A percentile compares a stretch with the other conserved stretches of the same genome.
phyloP scores from a whole-genome alignment of 2,329 filamentous ascomycete genomes.

The Madurella mycetomatis region DNA sequence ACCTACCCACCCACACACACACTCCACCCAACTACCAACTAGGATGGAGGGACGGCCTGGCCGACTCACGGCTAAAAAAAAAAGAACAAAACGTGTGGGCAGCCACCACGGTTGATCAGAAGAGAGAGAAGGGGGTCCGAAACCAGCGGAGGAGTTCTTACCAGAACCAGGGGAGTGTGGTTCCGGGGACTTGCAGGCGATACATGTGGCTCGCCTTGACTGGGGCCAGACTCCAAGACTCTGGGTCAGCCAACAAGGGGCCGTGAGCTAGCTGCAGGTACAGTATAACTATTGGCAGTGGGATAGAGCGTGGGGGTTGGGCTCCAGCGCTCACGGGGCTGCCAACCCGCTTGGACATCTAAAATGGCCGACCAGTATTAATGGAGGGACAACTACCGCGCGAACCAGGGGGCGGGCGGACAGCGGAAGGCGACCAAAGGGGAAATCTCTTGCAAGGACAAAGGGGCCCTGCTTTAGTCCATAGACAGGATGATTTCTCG shows the following conservation, averaged over 20 bases:
- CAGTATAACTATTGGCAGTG: no score
- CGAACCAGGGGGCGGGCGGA: conserved; percentile 1
- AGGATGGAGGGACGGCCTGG: conserved; percentile 1
- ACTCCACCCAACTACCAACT: not conserved
- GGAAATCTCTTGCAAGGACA: not conserved
- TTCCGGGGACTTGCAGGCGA: conserved; percentile 13
- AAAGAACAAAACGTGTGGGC: no score
- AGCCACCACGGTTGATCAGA: conserved; percentile 15
- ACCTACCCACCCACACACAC: no score
- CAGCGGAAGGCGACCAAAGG: not conserved
- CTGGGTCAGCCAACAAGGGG: not conserved
- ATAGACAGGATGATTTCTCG: no score
- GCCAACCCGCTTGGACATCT: no score
- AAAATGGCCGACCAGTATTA: no score
- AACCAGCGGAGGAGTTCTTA: conserved; percentile 23
- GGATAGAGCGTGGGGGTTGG: not conserved
- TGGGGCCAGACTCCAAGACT: not conserved
- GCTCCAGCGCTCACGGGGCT: not conserved
- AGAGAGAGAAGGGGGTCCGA: conserved; percentile 19
- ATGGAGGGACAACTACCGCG: conserved; percentile 1
- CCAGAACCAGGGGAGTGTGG: conserved; percentile 19
- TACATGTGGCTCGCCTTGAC: not conserved
- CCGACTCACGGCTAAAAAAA: conserved; percentile 19
- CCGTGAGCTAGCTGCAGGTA: not conserved
- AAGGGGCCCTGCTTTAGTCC: not conserved